Evolutionary conservation across 805 yeast species (phyloP).

Genomic region (Peterozyma toletana): DNA sequence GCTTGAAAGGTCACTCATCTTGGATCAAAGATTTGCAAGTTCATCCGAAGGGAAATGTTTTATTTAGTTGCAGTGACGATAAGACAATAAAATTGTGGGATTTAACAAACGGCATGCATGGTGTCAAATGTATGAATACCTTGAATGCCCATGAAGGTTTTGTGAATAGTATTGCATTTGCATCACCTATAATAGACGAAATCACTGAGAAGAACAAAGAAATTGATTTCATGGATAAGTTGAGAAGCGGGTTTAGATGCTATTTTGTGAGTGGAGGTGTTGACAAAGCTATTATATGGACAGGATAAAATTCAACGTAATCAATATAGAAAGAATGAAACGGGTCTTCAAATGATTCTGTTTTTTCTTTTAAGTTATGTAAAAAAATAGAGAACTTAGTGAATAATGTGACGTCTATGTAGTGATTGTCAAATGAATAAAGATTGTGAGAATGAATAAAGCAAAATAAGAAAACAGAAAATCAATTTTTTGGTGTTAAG

Average conservation of each 20-base stretch:
- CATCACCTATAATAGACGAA: constrained; percentile 27
- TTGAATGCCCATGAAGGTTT: constrained; percentile 70
- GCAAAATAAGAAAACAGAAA: neutral
- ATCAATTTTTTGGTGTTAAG: too few relatives aligned
- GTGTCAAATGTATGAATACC: constrained; percentile 38
- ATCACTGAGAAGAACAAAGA: constrained; percentile 1
- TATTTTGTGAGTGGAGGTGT: constrained; percentile 9
- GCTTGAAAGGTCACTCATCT: constrained; percentile 69
- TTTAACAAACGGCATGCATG: constrained; percentile 24
- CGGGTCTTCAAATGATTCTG: neutral
- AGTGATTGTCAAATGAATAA: neutral
- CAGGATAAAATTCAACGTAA: neutral
- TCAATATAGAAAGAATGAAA: neutral
- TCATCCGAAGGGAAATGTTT: constrained; percentile 70
- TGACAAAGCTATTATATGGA: constrained; percentile 6
- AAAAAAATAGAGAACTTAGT: too few relatives aligned
- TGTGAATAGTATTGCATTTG: constrained; percentile 55
- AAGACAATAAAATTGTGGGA: constrained; percentile 76
- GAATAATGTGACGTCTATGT: too few relatives aligned
- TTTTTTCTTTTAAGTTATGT: neutral
- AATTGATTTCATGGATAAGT: neutral
- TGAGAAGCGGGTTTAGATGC: constrained; percentile 2
- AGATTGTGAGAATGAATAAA: neutral
- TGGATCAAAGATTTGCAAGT: constrained; percentile 72
- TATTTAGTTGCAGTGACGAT: constrained; percentile 77